Evolutionary conservation across 1,284 basidiomycete species (phyloP).

Genomic region (Tylopilus sp.): DNA sequence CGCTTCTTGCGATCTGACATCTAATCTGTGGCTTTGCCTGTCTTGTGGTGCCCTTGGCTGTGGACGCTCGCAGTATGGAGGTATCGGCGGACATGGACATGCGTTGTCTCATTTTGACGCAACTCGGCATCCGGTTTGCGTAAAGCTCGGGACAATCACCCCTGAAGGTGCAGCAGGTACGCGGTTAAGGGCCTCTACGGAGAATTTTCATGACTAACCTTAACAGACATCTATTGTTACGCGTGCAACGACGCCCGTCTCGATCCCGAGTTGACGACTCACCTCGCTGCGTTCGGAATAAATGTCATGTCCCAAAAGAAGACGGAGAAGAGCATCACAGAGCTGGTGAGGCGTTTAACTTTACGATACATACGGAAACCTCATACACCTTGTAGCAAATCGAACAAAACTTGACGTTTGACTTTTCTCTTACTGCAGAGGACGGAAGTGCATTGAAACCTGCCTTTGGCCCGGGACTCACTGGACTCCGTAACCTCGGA

Average conservation of each 20-base stretch:
- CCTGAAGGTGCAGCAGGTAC: slow-evolving; percentile 92
- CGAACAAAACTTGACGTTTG: slow-evolving; percentile 95
- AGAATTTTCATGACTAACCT: background rate
- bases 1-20: slow-evolving; percentile 81
- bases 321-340: slow-evolving; percentile 98
- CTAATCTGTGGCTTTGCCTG: slow-evolving; percentile 96
- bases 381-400: slow-evolving; percentile 75
- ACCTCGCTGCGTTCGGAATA: slow-evolving; percentile 90
- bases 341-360: slow-evolving; percentile 69
- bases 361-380: background rate
- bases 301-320: slow-evolving; percentile 87
- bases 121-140: slow-evolving; percentile 86
- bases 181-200: slow-evolving; percentile 25
- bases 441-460: slow-evolving; percentile 92
- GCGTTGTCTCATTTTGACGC: slow-evolving; percentile 86
- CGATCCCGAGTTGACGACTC: slow-evolving; percentile 83
- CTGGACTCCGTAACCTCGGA: slow-evolving; percentile 93
- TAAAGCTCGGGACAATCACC: slow-evolving; percentile 98
- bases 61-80: slow-evolving; percentile 90
- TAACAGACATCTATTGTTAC: slow-evolving; percentile 94
- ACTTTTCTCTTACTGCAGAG: slow-evolving; percentile 94
- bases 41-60: slow-evolving; percentile 97
- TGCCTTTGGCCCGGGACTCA: slow-evolving; percentile 89
- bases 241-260: slow-evolving; percentile 89
- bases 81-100: slow-evolving; percentile 91